Evolutionary conservation across 73 alveolate species (phyloP).

Genomic region (Paramecium octaurelia): DNA sequence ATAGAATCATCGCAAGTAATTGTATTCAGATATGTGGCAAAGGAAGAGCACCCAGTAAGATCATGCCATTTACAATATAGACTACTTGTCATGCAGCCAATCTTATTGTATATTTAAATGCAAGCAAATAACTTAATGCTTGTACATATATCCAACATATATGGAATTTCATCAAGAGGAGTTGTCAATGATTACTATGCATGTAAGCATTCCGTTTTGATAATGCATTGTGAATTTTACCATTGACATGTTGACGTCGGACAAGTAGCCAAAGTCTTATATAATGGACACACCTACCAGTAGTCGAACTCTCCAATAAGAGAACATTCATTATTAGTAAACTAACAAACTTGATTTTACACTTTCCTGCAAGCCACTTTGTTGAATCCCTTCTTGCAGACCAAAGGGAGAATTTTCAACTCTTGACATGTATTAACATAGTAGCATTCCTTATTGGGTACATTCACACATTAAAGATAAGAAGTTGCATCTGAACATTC

Average conservation of each 20-base stretch:
- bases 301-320: background rate
- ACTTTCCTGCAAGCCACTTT: background rate
- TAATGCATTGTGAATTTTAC: background rate
- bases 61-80: constrained; percentile 36
- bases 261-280: background rate
- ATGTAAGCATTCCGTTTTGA: background rate
- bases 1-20: background rate
- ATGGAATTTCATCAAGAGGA: background rate
- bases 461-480: background rate
- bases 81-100: background rate
- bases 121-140: background rate
- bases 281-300: background rate
- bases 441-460: background rate
- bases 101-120: background rate
- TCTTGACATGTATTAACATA: background rate
- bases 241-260: background rate
- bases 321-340: background rate
- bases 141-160: background rate
- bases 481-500: background rate
- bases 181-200: background rate
- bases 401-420: background rate
- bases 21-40: background rate
- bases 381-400: background rate
- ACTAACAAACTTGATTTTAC: background rate
- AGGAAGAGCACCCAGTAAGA: background rate